Conservation (phyloP, 495 filamentous ascomycete species). For the Extremus antarcticus region DNA sequence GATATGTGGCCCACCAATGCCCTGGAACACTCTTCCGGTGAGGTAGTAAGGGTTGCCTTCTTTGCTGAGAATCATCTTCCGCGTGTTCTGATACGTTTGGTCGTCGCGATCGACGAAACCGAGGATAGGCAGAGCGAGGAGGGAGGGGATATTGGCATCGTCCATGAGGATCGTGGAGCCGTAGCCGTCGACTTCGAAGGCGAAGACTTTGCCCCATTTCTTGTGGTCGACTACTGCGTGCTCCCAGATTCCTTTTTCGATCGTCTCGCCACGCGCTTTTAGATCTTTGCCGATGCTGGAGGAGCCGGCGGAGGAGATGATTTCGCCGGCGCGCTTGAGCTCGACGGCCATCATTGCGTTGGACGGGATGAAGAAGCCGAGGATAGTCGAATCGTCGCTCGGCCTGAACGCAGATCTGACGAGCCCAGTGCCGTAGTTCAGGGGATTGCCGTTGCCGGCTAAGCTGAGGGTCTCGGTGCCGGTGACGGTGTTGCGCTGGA, state of each 20-base stretch:
- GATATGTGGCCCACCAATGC: slow-evolving; percentile 80
- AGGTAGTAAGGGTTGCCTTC: slow-evolving; percentile 83
- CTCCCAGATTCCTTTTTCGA: slow-evolving; percentile 70
- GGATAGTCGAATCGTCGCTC: slow-evolving; percentile 93
- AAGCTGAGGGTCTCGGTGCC: slow-evolving; percentile 89
- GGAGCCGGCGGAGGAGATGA: slow-evolving; percentile 51
- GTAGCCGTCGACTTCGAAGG: slow-evolving; percentile 94
- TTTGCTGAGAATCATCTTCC: slow-evolving; percentile 76
- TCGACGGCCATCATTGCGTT: slow-evolving; percentile 96
- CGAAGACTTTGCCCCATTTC: slow-evolving; percentile 80
- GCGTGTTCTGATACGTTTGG: slow-evolving; percentile 72
- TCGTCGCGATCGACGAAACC: slow-evolving; percentile 65
- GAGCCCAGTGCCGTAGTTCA: slow-evolving; percentile 73
- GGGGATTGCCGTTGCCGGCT: slow-evolving; percentile 74
- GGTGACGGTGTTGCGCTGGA: slow-evolving; percentile 63
- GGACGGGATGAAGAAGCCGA: slow-evolving; percentile 90
- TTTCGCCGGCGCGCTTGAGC: slow-evolving; percentile 60
- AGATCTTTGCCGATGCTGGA: slow-evolving; percentile 38
- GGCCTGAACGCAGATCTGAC: slow-evolving; percentile 89
- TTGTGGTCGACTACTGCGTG: slow-evolving; percentile 81
- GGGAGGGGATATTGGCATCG: slow-evolving; percentile 88
- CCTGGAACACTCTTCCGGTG: slow-evolving; percentile 63
- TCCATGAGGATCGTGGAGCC: slow-evolving; percentile 90
- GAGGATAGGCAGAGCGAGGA: slow-evolving; percentile 76
- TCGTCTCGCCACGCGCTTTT: slow-evolving; percentile 51